phyloP scores from a whole-genome alignment of 148 eudicot species.

The Persicaria maculosa region DNA sequence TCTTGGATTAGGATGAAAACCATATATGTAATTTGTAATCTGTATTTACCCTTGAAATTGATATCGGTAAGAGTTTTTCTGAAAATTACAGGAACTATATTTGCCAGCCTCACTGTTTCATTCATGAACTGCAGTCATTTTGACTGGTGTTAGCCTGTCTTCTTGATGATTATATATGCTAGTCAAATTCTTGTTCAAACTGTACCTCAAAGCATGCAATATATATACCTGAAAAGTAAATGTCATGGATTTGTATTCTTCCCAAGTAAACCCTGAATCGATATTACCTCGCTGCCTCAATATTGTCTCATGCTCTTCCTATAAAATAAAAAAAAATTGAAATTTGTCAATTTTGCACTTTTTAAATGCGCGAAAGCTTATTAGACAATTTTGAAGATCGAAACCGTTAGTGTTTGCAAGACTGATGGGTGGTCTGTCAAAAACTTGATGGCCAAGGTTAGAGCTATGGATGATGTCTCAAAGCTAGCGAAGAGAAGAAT shows the following conservation, averaged over 20 bases:
- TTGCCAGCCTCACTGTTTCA: constrained; percentile 89
- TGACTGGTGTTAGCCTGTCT: neutral
- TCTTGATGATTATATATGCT: neutral
- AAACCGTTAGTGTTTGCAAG: constrained; percentile 23
- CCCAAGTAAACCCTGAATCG: constrained; percentile 68
- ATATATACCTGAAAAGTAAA: constrained; percentile 75
- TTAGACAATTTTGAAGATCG: neutral
- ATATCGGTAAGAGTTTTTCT: constrained; percentile 66
- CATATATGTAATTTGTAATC: neutral
- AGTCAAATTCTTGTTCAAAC: neutral
- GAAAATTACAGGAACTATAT: constrained; percentile 85
- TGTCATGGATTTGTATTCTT: constrained; percentile 83
- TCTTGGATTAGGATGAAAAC: neutral
- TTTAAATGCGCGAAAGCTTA: neutral
- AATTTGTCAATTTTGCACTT: neutral
- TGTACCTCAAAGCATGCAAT: neutral
- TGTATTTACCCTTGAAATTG: constrained; percentile 52
- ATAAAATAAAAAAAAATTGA: neutral
- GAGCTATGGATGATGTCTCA: constrained; percentile 79
- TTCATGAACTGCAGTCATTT: constrained; percentile 60
- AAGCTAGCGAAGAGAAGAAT: constrained; percentile 89
- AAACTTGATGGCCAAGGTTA: constrained; percentile 71
- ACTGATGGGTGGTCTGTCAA: constrained; percentile 65
- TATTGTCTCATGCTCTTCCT: constrained; percentile 90
- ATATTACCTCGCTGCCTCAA: constrained; percentile 44